These are phyloP conservation scores for Clarkia xantiana DNA, from an alignment of 345 rosid species.

Conservation along the genomic window DNA sequence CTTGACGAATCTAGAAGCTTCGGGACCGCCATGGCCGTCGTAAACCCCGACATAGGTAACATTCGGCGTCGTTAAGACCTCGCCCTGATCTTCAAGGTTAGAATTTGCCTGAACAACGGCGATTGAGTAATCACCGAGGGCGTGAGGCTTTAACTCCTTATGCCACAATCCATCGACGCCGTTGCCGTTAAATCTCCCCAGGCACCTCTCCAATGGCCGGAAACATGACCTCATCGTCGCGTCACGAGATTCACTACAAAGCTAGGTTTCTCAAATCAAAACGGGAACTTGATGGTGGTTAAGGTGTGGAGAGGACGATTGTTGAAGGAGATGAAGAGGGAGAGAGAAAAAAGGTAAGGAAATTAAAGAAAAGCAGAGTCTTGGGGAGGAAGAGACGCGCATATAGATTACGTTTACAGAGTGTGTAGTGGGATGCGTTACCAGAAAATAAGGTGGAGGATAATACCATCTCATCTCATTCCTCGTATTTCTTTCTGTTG, in stretches of 20 bases:
- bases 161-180: conserved; percentile 80
- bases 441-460: too few relatives aligned
- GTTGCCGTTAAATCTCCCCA: conserved; percentile 38
- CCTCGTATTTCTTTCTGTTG: too few relatives aligned
- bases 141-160: conserved; percentile 61
- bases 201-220: conserved; percentile 61
- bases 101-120: conserved; percentile 92
- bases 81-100: conserved; percentile 75
- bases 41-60: conserved; percentile 81
- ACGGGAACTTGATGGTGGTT: too few relatives aligned
- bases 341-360: too few relatives aligned
- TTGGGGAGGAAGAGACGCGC: conserved; percentile 1
- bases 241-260: not conserved
- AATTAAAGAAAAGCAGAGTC: not conserved
- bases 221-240: conserved; percentile 44
- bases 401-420: not conserved
- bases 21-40: conserved; percentile 98
- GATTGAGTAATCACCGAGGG: conserved; percentile 83
- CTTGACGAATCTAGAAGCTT: conserved; percentile 86
- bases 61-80: conserved; percentile 61
- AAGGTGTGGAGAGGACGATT: too few relatives aligned
- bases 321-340: too few relatives aligned
- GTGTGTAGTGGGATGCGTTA: not conserved
- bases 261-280: too few relatives aligned
- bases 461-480: too few relatives aligned